Percentiles rank a stretch among this genome's conserved stretches.
phyloP scores from a whole-genome alignment of 768 basidiomycete species.

The Kwoniella mangroviensis region DNA sequence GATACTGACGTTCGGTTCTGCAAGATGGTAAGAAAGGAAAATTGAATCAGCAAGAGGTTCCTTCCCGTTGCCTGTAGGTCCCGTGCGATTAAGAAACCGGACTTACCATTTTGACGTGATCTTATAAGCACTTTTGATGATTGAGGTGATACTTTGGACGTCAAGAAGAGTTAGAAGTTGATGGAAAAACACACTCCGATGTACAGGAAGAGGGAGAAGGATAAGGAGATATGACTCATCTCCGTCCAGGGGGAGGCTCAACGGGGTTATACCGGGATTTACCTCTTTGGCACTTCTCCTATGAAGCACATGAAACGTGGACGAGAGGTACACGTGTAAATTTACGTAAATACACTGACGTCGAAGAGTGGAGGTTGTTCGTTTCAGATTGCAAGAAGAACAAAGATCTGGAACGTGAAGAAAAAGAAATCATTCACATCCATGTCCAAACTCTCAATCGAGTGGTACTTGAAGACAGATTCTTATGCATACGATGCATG shows the following conservation, averaged over 20 bases:
- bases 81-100: neutral
- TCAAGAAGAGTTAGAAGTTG: neutral
- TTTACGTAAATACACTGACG: neutral
- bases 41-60: neutral
- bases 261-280: neutral
- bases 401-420: conserved; percentile 1
- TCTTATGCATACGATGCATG: neutral
- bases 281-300: neutral
- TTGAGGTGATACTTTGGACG: neutral
- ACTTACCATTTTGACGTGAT: conserved; percentile 7
- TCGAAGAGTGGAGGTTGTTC: conserved; percentile 1
- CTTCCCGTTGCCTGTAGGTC: neutral
- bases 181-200: conserved; percentile 2
- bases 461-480: neutral
- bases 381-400: conserved; percentile 5
- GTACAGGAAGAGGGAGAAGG: neutral
- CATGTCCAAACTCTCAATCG: neutral
- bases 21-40: neutral
- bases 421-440: conserved; percentile 14
- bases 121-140: neutral
- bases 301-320: conserved; percentile 7
- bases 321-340: neutral
- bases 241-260: neutral
- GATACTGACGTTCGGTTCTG: conserved; percentile 41
- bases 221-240: neutral